Evolutionary conservation across 2,329 filamentous ascomycete species (phyloP).

Genomic region (Fusarium miscanthi): DNA sequence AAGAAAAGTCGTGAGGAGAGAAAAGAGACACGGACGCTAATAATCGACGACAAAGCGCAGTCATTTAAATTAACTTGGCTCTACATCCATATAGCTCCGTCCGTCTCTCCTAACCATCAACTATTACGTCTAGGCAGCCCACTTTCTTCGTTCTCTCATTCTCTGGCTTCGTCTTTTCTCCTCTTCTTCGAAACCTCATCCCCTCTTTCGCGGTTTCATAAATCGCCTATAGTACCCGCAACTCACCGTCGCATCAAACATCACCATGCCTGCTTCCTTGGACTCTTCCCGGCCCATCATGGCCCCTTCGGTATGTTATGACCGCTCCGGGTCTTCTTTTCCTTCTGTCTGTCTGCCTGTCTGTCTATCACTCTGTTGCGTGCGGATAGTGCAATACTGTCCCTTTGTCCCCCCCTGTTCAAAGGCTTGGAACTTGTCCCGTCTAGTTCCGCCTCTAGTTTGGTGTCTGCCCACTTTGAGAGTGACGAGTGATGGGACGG

Average conservation of each 20-base stretch:
- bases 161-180: conserved; percentile 4
- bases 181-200: conserved; percentile 19
- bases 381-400: neutral
- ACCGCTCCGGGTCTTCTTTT: conserved; percentile 30
- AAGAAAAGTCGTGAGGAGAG: neutral
- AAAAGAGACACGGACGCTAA: neutral
- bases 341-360: neutral
- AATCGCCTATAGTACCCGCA: conserved; percentile 17
- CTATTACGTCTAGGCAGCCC: conserved; percentile 17
- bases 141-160: conserved; percentile 11
- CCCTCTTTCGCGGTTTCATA: conserved; percentile 22
- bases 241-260: conserved; percentile 37
- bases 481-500: conserved; percentile 1
- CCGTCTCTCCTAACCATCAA: neutral
- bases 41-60: conserved; percentile 15
- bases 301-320: conserved; percentile 68
- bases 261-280: conserved; percentile 66
- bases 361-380: conserved; percentile 3
- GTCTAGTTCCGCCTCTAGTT: conserved; percentile 32
- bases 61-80: conserved; percentile 12
- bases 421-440: conserved; percentile 13
- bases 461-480: conserved; percentile 34
- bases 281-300: conserved; percentile 72
- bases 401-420: conserved; percentile 2
- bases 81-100: conserved; percentile 22